Percentiles rank a stretch among this genome's conserved stretches.
Evolutionary conservation across 2,329 filamentous ascomycete genomes (phyloP).

Genomic region (Colletotrichum sp.): DNA sequence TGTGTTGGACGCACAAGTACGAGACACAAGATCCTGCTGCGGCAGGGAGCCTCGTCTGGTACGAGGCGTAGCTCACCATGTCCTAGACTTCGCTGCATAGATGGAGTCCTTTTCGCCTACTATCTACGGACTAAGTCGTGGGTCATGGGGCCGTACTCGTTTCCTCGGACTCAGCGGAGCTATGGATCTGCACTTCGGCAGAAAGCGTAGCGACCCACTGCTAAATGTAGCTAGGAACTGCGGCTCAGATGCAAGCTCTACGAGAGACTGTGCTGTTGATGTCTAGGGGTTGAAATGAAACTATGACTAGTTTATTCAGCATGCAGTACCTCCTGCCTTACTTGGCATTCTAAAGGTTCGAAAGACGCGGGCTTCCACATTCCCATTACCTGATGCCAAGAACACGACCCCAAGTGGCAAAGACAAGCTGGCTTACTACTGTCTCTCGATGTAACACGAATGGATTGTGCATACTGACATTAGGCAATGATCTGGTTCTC

Average conservation of each 20-base stretch:
- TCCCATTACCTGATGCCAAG: not conserved
- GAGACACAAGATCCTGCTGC: not conserved
- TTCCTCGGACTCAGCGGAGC: not conserved
- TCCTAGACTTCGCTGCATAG: not conserved
- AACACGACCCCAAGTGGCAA: not conserved
- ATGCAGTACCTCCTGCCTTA: not conserved
- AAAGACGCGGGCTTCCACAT: not conserved
- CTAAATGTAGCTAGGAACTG: not conserved
- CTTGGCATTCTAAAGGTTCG: not conserved
- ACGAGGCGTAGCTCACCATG: not conserved
- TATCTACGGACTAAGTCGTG: not conserved
- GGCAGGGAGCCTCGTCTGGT: not conserved
- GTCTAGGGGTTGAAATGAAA: not conserved
- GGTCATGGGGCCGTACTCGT: not conserved
- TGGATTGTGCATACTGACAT: not conserved
- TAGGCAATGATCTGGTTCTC: not conserved
- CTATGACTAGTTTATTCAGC: not conserved
- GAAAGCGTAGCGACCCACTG: not conserved
- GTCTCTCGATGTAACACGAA: not conserved
- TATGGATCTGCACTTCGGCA: not conserved
- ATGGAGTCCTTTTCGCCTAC: not conserved
- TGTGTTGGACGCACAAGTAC: rapidly evolving
- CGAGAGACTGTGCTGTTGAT: not conserved
- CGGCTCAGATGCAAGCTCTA: not conserved
- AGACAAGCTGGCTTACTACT: not conserved